Evolutionary conservation across 2,329 filamentous ascomycete species (phyloP), one percentile per base, ranked within the genome.

Genomic region (Chalaropsis thielavioides): DNA sequence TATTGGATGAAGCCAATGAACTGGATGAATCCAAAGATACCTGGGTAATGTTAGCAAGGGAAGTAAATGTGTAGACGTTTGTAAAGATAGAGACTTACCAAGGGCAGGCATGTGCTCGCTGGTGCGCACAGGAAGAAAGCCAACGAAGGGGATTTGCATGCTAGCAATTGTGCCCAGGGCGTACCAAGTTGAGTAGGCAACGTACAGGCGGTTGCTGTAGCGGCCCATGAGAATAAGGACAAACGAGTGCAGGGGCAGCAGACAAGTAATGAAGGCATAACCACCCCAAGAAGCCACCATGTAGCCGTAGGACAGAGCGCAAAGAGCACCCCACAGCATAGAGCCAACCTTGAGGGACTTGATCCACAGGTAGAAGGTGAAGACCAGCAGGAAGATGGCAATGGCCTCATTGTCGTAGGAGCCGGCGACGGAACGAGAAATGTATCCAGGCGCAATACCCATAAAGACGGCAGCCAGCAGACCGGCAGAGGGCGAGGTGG

Each of bases 211-310:
- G 67, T 89, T 87, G 80, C 92, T 97, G 77, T 95, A 99, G 67
- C 94, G 82, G 62, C 95, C 95, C 92, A 99, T 99, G 77, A 88
- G 90, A 72, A 99, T 87, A 70, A 99, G 81, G 59, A 96, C 90
- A 71, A 99, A 92, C 7, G 90, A 86, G 76, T 99, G 94, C 70
- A 99, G 83, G 44, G 94, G 94, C 67, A 99, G 85, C 76, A 99
- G 79, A 75, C 95, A 96, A 68, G 95, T 99, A 73, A 99, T 99
- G 83, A 99, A 99, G 72, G 96, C 94, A 76, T 99, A 99, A 73
- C 94, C 94, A 81, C 94, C 94, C 94, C 94, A 99, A 19, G 95
- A 95, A 61, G 92, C 94, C 69, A 99, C 94, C 94, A 99, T 99
- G 84, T 99, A 99, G 73, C 94, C 94, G 77, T 99, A 99, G 78